Evolutionary conservation across 306 rosid species (phyloP), one percentile per base, ranked within the genome.

Genomic region (Vigna reflexopilosa): DNA sequence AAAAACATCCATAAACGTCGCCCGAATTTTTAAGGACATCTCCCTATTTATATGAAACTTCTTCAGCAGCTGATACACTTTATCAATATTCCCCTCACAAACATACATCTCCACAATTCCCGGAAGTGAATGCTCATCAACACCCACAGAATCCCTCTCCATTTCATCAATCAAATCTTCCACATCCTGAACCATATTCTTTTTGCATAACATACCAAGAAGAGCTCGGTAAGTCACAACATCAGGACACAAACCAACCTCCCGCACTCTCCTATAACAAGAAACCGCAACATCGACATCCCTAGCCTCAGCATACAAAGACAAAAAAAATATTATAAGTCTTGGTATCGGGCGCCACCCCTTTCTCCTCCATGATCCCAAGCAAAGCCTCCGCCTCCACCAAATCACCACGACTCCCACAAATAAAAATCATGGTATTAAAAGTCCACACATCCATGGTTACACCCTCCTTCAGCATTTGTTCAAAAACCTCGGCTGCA

Each of bases 401-500:
- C 81, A 95, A 70, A 85, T 93, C 80, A 15, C 99, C 98, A 76
- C 82, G 88, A 54, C 89, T 95, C 73, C 98, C 99, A 83, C 91
- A 92, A 81, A 91, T 81, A 78, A 57, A 88, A 45, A 95, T 95
- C 90, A 95, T 91, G 30, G 96, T 91, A 58, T 95, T 95, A 82
- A 91, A 95, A 81, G 99, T 95, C 47, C 84, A 86, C 2, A 83
- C 79, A 85, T 91, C 97, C 93, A 89, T 65, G 40, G 90, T 83
- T 77, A 93, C 92, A 32, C 98, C 99, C 45, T 91, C 87, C 66
- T 86, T 88, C 82, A 91, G 61, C 99, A 95, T 95, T 80, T 89
- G 94, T 16, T 88, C 81, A 81, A 95, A 95, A 74, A 87, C 88
- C 34, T 87, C 89, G 71, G 91, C 98, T 6, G 98, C 98, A 61